These are phyloP conservation scores for Dactylellina sp. DNA, from an alignment of 2,329 filamentous ascomycete species.

Conservation along the genomic window DNA sequence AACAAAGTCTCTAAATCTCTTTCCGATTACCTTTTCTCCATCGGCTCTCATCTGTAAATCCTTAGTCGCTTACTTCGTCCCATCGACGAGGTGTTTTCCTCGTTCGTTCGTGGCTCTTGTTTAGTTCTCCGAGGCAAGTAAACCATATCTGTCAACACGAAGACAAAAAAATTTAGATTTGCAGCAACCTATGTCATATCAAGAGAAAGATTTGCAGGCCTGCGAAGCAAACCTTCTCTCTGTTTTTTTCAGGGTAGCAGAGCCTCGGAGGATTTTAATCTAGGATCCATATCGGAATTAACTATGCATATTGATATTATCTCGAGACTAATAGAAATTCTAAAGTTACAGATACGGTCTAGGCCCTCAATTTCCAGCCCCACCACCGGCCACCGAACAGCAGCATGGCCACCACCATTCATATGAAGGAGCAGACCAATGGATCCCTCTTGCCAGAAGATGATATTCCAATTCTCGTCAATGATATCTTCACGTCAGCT, in stretches of 20 bases:
- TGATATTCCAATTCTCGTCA: slow-evolving; percentile 74
- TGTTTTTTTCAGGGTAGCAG: neutral
- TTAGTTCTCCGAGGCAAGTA: neutral
- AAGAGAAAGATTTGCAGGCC: neutral
- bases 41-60: neutral
- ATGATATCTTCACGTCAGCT: slow-evolving; percentile 76
- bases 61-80: neutral
- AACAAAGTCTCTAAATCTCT: neutral
- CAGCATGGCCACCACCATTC: slow-evolving; percentile 39
- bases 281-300: too few species aligned
- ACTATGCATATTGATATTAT: neutral
- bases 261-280: too few species aligned
- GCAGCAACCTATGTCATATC: neutral
- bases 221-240: neutral
- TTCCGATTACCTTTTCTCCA: neutral
- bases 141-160: neutral
- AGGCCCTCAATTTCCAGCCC: slow-evolving; percentile 1
- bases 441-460: slow-evolving; percentile 14
- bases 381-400: slow-evolving; percentile 9
- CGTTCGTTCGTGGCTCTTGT: neutral
- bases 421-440: slow-evolving; percentile 40
- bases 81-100: neutral
- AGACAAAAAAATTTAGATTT: slow-evolving; percentile 1
- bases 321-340: neutral
- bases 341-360: slow-evolving; percentile 4